Conservation (phyloP, 352 stramenopile genomes). For the Plasmopara viticola region DNA sequence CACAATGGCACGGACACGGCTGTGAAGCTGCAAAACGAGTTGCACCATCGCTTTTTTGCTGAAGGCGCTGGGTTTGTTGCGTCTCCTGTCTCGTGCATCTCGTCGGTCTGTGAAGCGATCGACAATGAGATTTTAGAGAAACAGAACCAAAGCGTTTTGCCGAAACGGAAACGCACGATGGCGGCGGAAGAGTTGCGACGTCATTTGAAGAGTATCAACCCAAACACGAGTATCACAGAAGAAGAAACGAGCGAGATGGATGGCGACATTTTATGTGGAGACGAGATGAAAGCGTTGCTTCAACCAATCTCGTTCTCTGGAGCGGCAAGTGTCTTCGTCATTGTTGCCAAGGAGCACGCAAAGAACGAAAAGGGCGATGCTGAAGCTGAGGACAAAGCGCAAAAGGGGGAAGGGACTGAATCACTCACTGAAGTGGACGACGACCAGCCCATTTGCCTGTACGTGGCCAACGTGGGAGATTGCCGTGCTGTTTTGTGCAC, state of each 20-base stretch:
- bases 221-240: conserved; percentile 18
- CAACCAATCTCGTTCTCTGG: conserved; percentile 84
- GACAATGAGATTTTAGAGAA: conserved; percentile 73
- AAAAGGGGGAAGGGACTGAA: conserved; percentile 1
- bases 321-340: conserved; percentile 55
- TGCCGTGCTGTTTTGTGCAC: conserved; percentile 85
- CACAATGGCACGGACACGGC: conserved; percentile 83
- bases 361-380: conserved; percentile 4
- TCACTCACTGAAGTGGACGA: conserved; percentile 10
- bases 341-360: conserved; percentile 38
- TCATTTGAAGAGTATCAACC: conserved; percentile 11
- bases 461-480: conserved; percentile 86
- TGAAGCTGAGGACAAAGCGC: conserved; percentile 5
- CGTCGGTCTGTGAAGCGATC: conserved; percentile 46
- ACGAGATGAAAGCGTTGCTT: conserved; percentile 45
- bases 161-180: conserved; percentile 59
- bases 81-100: conserved; percentile 49
- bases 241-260: conserved; percentile 40
- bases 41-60: conserved; percentile 72
- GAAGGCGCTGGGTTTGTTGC: conserved; percentile 43
- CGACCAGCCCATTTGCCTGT: conserved; percentile 46
- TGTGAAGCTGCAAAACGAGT: conserved; percentile 61
- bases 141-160: conserved; percentile 64
- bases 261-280: conserved; percentile 25
- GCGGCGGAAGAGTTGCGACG: conserved; percentile 29